Conservation (phyloP, 225 moss, liverwort and hornwort species). For the Neckera pumila region DNA sequence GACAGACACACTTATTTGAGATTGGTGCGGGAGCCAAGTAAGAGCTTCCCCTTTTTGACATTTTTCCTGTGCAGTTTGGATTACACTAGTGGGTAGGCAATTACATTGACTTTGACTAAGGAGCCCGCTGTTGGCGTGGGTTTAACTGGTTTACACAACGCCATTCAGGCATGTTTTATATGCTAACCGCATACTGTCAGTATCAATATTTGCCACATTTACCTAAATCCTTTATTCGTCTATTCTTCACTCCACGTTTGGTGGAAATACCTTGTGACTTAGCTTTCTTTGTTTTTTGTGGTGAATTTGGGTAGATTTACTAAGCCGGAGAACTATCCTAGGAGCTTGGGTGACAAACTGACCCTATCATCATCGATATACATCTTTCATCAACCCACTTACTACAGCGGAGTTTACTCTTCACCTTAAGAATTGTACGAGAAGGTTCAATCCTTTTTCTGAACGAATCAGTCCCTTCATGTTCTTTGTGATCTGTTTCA, state of each 20-base stretch:
- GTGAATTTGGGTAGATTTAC: constrained; percentile 50
- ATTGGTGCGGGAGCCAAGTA: constrained; percentile 30
- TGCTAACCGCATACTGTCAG: background rate
- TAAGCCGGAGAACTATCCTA: constrained; percentile 33
- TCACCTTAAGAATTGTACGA: background rate
- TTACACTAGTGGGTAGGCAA: constrained; percentile 3
- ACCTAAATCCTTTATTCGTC: background rate
- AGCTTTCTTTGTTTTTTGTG: constrained; percentile 26
- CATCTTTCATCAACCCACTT: constrained; percentile 28
- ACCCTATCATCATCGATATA: constrained; percentile 20
- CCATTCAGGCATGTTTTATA: constrained; percentile 6
- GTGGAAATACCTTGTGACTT: constrained; percentile 19
- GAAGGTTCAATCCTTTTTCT: background rate
- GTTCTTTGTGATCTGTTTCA: background rate
- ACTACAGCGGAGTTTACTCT: constrained; percentile 16
- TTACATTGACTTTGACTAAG: constrained; percentile 8
- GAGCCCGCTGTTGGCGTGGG: constrained; percentile 9
- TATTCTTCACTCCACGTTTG: background rate
- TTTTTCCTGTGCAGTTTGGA: constrained; percentile 36
- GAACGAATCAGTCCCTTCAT: background rate
- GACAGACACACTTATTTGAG: constrained; percentile 52
- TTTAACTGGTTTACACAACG: background rate
- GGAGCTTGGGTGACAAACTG: constrained; percentile 34
- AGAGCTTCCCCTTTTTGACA: constrained; percentile 52
- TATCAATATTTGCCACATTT: background rate